Evolutionary conservation across 176 grass and related monocot genomes (phyloP).

Genomic region (Musa schizocarpa): DNA sequence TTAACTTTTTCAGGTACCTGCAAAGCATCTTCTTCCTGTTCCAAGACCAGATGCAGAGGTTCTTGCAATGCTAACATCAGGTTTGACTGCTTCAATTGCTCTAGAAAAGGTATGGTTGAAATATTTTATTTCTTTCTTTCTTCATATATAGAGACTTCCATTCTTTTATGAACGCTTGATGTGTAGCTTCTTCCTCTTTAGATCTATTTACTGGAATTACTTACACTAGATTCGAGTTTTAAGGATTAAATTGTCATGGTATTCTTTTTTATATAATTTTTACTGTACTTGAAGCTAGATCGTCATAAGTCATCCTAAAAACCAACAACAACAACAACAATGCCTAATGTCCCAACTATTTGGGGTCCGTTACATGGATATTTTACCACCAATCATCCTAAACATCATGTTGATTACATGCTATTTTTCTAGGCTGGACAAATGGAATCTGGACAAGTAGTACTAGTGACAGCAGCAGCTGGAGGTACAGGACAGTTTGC

Average conservation of each 20-base stretch:
- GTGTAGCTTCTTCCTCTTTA: neutral
- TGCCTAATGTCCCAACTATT: too few species aligned
- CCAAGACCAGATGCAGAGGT: constrained; percentile 90
- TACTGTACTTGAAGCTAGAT: neutral
- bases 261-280: neutral
- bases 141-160: constrained; percentile 7
- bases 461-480: constrained; percentile 90
- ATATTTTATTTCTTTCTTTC: constrained; percentile 2
- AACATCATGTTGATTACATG: constrained; percentile 7
- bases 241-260: neutral
- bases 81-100: constrained; percentile 96
- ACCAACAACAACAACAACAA: too few species aligned
- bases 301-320: too few species aligned
- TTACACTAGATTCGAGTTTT: neutral
- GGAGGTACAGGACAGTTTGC: constrained; percentile 98
- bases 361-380: neutral
- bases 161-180: neutral
- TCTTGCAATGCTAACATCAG: constrained; percentile 94
- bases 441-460: constrained; percentile 71
- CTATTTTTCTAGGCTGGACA: constrained; percentile 53
- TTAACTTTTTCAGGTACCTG: constrained; percentile 43
- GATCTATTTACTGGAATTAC: neutral
- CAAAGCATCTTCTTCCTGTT: constrained; percentile 91
- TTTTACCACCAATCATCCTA: neutral
- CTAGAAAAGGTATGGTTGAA: constrained; percentile 66